Evolutionary conservation across 768 basidiomycete species (phyloP), one percentile per base, ranked within the genome.

Genomic region (Ephemerocybe angulata): DNA sequence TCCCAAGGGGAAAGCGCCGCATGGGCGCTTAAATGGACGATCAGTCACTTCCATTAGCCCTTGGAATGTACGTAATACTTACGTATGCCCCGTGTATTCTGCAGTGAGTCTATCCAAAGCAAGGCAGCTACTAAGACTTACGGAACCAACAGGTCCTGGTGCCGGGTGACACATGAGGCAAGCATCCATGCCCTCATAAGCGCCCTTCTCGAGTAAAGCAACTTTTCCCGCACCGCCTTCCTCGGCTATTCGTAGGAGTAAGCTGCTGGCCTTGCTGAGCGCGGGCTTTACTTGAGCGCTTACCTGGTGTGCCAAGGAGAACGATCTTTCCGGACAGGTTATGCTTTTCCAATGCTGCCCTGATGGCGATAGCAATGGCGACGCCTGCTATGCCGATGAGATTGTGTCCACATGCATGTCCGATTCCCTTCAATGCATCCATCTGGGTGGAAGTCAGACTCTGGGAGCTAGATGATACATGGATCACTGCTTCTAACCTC

Each of bases 131-230:
- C 77, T 81, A 33, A 92, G 71, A 57, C 83, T 87, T 33, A 86
- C 80, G 3, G 84, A 86, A 6, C 79, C 77, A 4, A 82, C 76
- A 1, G 88, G 88, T 1, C 91, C 90, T 17, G 89, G 85, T 37
- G 86, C 88, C 15, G 91, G 88, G 60, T 90, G 90, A 60, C 86
- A 91, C 90, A 91, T 90, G 54, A 92, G 69, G 63, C 91, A 90
- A 5, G 81, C 79, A 50, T 82, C 85, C 84, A 93, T 89, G 6
- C 76, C 86, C 49, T 87, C 70, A 63, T 93, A 93, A 17, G 83
- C 87, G 17, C 84, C 90, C 27, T 76, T 74, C 19, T 90, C 78
- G 28, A 90, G 76, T n/a, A 93, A 72, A 2, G 75, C 69, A 2
- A 84, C 73, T 63, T 93, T 93, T 4, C 90, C 91, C 22, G 76